Conservation (phyloP, 1,139 yeast species). For the Entelexis sorbosivorans region DNA sequence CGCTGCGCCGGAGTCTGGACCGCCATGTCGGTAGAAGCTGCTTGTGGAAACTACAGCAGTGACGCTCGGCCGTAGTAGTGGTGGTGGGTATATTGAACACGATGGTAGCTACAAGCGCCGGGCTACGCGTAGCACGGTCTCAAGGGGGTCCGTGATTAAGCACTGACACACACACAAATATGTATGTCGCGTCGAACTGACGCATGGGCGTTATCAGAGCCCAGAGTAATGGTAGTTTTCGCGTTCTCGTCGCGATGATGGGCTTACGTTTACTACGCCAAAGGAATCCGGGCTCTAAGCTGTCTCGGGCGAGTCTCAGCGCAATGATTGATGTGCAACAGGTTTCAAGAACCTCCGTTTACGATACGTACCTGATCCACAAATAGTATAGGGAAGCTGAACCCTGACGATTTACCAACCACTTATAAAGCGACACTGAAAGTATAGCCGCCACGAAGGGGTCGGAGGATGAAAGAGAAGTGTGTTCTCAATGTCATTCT, state of each 20-base stretch:
- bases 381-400: neutral
- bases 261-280: no score
- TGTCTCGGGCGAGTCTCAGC: no score
- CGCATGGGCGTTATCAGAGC: no score
- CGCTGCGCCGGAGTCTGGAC: slow-evolving; percentile 44
- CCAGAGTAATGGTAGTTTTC: no score
- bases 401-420: neutral
- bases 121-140: neutral
- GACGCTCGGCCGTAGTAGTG: neutral
- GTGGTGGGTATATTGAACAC: neutral
- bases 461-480: neutral
- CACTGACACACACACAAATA: neutral
- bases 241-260: no score
- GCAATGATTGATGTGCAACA: no score
- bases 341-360: neutral
- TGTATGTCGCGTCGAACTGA: no score
- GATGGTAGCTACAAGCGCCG: neutral
- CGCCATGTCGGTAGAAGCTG: neutral
- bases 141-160: neutral
- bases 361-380: neutral
- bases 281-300: no score
- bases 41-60: neutral
- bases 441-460: neutral
- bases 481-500: slow-evolving; percentile 2
- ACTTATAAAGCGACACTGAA: neutral